Conservation (phyloP, 139 green algal genomes). For the Chlorella sp. region DNA sequence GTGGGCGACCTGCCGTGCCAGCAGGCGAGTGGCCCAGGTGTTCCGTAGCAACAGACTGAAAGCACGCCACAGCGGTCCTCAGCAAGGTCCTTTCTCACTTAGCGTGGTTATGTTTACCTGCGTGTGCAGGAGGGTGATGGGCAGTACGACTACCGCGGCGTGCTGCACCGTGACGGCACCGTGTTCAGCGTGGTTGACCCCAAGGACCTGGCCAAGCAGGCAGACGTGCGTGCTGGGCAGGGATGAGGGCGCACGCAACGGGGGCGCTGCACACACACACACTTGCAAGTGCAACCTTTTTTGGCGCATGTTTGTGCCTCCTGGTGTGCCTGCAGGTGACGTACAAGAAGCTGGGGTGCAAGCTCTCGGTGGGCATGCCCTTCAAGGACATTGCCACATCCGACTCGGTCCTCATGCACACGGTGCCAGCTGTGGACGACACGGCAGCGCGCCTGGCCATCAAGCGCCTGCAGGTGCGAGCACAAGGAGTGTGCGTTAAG, state of each 20-base stretch:
- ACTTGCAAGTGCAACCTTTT: no score
- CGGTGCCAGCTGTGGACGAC: constrained; percentile 57
- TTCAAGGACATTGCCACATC: constrained; percentile 97
- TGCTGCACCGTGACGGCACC: constrained; percentile 79
- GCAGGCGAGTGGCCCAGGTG: constrained; percentile 28
- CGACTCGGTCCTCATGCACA: constrained; percentile 83
- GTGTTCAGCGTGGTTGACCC: constrained; percentile 49
- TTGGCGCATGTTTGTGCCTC: neutral
- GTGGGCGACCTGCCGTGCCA: constrained; percentile 74
- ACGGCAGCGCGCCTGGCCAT: constrained; percentile 58
- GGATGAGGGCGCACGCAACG: neutral
- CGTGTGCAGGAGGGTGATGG: no score
- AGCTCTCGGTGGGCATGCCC: constrained; percentile 96
- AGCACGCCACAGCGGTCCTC: no score
- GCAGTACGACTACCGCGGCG: constrained; percentile 77
- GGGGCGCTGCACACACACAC: no score
- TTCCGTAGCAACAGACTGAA: no score
- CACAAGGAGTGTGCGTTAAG: no score
- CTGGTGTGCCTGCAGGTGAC: constrained; percentile 21
- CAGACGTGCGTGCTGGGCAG: constrained; percentile 17
- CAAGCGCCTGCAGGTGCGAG: constrained; percentile 70
- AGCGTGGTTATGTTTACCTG: no score
- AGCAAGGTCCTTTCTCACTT: no score
- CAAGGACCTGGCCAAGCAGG: constrained; percentile 38
- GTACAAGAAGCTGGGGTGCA: constrained; percentile 87